Evolutionary conservation across 495 filamentous ascomycete genomes (phyloP).

Genomic region (Lasiosphaeria hispida): DNA sequence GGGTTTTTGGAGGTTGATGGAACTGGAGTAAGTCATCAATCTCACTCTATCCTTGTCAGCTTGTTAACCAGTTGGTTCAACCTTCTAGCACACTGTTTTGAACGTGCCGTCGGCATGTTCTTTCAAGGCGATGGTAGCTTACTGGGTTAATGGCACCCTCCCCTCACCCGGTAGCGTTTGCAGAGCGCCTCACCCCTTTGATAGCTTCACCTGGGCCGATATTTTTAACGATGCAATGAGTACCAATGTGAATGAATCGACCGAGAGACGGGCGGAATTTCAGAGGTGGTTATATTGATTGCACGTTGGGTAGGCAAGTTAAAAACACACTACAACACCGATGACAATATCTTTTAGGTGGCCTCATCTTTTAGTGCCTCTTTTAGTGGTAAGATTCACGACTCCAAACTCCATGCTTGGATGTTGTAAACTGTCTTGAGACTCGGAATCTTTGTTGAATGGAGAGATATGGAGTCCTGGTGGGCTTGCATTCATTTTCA

Average conservation of each 20-base stretch:
- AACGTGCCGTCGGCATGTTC: slow-evolving; percentile 50
- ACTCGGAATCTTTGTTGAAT: too few species aligned
- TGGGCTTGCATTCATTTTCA: too few species aligned
- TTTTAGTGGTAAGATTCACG: too few species aligned
- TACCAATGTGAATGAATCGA: background rate
- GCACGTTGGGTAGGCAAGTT: too few species aligned
- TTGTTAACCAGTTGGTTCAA: slow-evolving; percentile 13
- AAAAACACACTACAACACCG: too few species aligned
- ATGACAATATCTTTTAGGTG: too few species aligned
- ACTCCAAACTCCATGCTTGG: too few species aligned
- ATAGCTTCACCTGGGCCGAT: slow-evolving; percentile 3
- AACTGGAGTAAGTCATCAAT: slow-evolving; percentile 48
- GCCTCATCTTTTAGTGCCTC: too few species aligned
- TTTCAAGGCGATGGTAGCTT: slow-evolving; percentile 40
- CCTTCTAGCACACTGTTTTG: slow-evolving; percentile 41
- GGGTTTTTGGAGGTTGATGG: slow-evolving; percentile 51
- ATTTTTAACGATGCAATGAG: background rate
- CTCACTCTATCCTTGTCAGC: background rate
- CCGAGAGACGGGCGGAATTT: background rate
- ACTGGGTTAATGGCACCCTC: slow-evolving; percentile 49
- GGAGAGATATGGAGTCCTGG: too few species aligned
- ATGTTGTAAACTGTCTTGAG: too few species aligned
- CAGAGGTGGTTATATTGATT: background rate
- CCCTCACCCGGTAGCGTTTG: slow-evolving; percentile 45
- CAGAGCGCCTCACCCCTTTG: slow-evolving; percentile 15